phyloP scores from a whole-genome alignment of 495 filamentous ascomycete genomes.

The Cryomyces antarcticus region DNA sequence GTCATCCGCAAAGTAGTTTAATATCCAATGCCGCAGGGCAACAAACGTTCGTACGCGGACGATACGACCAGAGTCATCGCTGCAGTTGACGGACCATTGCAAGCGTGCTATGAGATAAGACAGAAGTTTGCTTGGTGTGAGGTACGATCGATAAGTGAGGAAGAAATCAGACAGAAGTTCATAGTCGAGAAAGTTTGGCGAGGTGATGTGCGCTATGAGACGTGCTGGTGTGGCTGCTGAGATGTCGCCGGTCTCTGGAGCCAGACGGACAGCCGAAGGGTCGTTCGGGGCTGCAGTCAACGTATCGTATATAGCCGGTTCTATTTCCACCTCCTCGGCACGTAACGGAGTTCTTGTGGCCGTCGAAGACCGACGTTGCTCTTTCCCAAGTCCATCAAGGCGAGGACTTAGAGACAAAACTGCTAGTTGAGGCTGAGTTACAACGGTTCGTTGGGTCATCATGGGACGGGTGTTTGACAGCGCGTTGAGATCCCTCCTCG shows the following conservation, averaged over 20 bases:
- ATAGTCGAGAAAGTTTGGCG: slow-evolving; percentile 88
- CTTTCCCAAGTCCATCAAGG: slow-evolving; percentile 25
- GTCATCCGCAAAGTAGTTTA: slow-evolving; percentile 95
- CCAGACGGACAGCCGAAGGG: slow-evolving; percentile 68
- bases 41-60: slow-evolving; percentile 93
- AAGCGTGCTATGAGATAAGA: slow-evolving; percentile 68
- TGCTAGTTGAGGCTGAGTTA: slow-evolving; percentile 18
- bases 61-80: slow-evolving; percentile 71
- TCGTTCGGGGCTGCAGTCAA: slow-evolving; percentile 57
- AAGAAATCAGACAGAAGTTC: slow-evolving; percentile 97
- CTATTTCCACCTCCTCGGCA: slow-evolving; percentile 14
- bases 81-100: slow-evolving; percentile 64
- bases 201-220: slow-evolving; percentile 94
- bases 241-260: slow-evolving; percentile 47
- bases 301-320: slow-evolving; percentile 51
- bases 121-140: slow-evolving; percentile 54
- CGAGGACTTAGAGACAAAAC: slow-evolving; percentile 7
- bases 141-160: slow-evolving; percentile 75
- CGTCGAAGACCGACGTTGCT: slow-evolving; percentile 6
- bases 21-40: slow-evolving; percentile 88
- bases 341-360: neutral
- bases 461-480: slow-evolving; percentile 13
- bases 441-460: slow-evolving; percentile 20
- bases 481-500: slow-evolving; percentile 23
- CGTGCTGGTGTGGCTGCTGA: slow-evolving; percentile 78